phyloP scores from a whole-genome alignment of 805 yeast species.

The Ogataea siamensis region DNA sequence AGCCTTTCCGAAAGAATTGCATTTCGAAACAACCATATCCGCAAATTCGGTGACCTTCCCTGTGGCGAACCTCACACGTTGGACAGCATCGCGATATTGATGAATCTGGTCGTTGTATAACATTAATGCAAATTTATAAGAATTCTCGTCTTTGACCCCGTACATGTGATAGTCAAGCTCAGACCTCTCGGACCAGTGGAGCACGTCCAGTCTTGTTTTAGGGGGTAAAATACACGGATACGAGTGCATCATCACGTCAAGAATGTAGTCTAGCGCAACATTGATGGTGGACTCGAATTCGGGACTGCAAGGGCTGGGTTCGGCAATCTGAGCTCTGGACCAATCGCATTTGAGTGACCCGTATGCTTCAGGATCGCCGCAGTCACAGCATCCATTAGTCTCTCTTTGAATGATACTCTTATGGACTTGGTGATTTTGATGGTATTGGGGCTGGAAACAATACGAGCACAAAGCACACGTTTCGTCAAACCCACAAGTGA shows the following conservation, averaged over 20 bases:
- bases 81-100: slow-evolving; percentile 72
- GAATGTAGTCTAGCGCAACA: slow-evolving; percentile 52
- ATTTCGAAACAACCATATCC: slow-evolving; percentile 63
- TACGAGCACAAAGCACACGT: slow-evolving; percentile 78
- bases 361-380: slow-evolving; percentile 91
- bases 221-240: slow-evolving; percentile 38
- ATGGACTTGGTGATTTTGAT: slow-evolving; percentile 69
- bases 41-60: slow-evolving; percentile 64
- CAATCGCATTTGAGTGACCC: slow-evolving; percentile 49
- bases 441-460: slow-evolving; percentile 71
- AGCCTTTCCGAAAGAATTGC: slow-evolving; percentile 67
- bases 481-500: slow-evolving; percentile 75
- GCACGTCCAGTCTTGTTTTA: slow-evolving; percentile 21
- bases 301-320: slow-evolving; percentile 38
- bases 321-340: slow-evolving; percentile 15
- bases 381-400: slow-evolving; percentile 80
- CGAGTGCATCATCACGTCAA: slow-evolving; percentile 57
- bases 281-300: slow-evolving; percentile 43
- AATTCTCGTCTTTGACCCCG: slow-evolving; percentile 41
- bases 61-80: slow-evolving; percentile 61
- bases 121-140: slow-evolving; percentile 52
- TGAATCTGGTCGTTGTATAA: slow-evolving; percentile 79
- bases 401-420: slow-evolving; percentile 62
- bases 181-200: slow-evolving; percentile 27
- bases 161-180: slow-evolving; percentile 40